These are phyloP conservation scores for Berberis vulgaris DNA, from an alignment of 164 flowering plant genomes.

Conservation along the genomic window DNA sequence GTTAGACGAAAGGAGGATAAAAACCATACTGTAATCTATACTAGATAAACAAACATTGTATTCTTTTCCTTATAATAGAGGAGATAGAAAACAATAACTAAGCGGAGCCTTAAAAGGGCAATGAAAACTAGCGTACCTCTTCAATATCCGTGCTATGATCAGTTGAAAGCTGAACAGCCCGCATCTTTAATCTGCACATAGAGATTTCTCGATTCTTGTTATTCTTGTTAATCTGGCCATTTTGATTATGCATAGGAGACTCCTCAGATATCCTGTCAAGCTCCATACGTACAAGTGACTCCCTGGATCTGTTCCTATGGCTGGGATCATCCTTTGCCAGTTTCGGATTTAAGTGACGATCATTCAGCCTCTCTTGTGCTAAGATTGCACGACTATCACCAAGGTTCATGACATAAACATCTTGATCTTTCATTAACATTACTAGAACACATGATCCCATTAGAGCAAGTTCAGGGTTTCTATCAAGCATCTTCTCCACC, in stretches of 20 bases:
- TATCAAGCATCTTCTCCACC: constrained; percentile 42
- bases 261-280: constrained; percentile 60
- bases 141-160: constrained; percentile 61
- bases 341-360: constrained; percentile 28
- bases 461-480: constrained; percentile 54
- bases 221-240: constrained; percentile 23
- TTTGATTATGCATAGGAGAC: constrained; percentile 45
- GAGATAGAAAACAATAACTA: too few relatives aligned
- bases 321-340: constrained; percentile 35
- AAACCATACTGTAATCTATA: too few relatives aligned
- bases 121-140: constrained; percentile 27
- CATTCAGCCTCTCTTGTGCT: constrained; percentile 47
- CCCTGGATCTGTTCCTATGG: constrained; percentile 43
- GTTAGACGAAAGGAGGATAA: too few relatives aligned
- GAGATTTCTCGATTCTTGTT: constrained; percentile 41
- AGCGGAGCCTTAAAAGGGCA: not conserved
- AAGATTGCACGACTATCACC: constrained; percentile 64
- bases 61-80: too few relatives aligned
- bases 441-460: constrained; percentile 71
- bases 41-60: too few relatives aligned
- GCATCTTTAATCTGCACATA: constrained; percentile 43
- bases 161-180: constrained; percentile 56
- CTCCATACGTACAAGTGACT: constrained; percentile 48
- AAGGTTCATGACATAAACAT: constrained; percentile 67
- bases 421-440: constrained; percentile 68